These are phyloP conservation scores for Zopfochytrium polystomum DNA, from an alignment of 371 early-diverging fungal species.

Conservation along the genomic window DNA sequence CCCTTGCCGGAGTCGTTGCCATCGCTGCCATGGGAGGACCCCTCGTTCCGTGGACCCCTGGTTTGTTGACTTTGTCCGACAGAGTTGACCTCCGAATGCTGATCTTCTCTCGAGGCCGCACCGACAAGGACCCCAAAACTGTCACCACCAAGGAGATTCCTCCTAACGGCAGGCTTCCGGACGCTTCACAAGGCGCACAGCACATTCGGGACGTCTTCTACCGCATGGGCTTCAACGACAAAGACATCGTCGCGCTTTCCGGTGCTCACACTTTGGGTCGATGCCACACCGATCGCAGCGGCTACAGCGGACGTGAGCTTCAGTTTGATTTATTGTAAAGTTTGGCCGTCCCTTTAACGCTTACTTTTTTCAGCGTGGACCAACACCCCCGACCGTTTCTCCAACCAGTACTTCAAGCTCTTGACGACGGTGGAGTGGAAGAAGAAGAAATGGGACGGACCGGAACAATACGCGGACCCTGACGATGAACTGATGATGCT, in stretches of 20 bases:
- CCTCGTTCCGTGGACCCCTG: slow-evolving; percentile 80
- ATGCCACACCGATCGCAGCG: slow-evolving; percentile 75
- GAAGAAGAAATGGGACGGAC: slow-evolving; percentile 82
- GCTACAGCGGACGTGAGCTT: slow-evolving; percentile 70
- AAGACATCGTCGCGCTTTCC: slow-evolving; percentile 86
- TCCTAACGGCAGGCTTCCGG: slow-evolving; percentile 92
- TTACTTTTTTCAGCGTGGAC: too few species aligned
- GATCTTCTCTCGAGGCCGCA: neutral
- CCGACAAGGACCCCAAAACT: too few species aligned
- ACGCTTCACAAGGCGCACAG: slow-evolving; percentile 68
- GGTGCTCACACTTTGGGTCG: slow-evolving; percentile 85
- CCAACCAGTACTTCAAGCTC: slow-evolving; percentile 69
- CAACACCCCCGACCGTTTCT: slow-evolving; percentile 79
- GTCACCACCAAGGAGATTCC: slow-evolving; percentile 50
- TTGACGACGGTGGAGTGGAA: slow-evolving; percentile 60
- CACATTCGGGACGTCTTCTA: too few species aligned
- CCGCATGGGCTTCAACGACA: slow-evolving; percentile 92
- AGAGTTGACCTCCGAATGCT: neutral
- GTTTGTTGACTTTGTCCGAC: slow-evolving; percentile 3
- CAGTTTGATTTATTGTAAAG: neutral
- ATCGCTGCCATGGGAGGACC: slow-evolving; percentile 89
- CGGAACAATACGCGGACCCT: slow-evolving; percentile 77
- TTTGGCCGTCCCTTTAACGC: too few species aligned
- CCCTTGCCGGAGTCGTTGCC: slow-evolving; percentile 84
- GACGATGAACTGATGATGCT: slow-evolving; percentile 80